Percentiles rank a stretch among this genome's conserved stretches.
These are phyloP conservation scores for Platanthera guangdongensis DNA, from an alignment of 106 monocot species.

Conservation along the genomic window DNA sequence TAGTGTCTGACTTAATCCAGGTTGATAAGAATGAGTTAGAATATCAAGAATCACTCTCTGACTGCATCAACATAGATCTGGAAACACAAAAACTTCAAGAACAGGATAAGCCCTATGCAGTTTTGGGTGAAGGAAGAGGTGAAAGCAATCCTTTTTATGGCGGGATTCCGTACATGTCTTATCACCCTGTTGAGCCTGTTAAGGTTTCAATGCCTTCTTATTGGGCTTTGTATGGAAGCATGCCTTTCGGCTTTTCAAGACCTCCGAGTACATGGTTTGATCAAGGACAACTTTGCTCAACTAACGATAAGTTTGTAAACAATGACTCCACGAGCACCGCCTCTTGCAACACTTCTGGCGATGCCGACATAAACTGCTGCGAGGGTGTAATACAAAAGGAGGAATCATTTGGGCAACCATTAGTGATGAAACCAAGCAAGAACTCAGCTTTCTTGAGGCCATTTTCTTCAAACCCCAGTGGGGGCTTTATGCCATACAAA, in stretches of 20 bases:
- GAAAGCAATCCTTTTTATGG: conserved; percentile 14
- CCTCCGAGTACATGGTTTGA: background rate
- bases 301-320: background rate
- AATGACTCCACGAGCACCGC: conserved; percentile 2
- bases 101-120: background rate
- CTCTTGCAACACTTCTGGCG: conserved; percentile 11
- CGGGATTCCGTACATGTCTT: background rate
- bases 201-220: conserved; percentile 23
- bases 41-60: background rate
- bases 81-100: background rate
- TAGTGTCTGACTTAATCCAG: conserved; percentile 17
- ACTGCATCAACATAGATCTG: background rate
- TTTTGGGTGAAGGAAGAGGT: conserved; percentile 24
- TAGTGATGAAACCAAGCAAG: background rate
- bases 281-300: background rate
- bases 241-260: conserved; percentile 13
- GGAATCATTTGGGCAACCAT: background rate
- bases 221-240: conserved; percentile 31
- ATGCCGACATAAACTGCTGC: background rate
- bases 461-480: conserved; percentile 1
- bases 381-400: background rate
- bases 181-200: conserved; percentile 1
- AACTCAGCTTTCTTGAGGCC: conserved; percentile 15
- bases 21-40: background rate
- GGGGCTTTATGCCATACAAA: conserved; percentile 73